phyloP scores from a whole-genome alignment of 768 basidiomycete genomes.

The Boletus vinaceobasis region DNA sequence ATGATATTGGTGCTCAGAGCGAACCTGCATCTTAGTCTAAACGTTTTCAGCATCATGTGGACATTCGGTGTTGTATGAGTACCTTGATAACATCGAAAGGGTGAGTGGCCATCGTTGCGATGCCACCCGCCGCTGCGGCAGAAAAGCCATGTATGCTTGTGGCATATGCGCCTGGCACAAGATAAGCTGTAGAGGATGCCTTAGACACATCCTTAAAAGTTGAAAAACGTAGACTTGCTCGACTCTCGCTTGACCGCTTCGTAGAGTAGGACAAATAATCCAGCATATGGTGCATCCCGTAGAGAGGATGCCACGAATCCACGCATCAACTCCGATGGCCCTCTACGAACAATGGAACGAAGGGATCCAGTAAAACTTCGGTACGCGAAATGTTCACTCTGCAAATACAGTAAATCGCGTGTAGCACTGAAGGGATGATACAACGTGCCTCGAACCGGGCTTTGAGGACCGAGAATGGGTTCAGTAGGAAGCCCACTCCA shows the following conservation, averaged over 20 bases:
- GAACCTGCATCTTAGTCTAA: constrained; percentile 90
- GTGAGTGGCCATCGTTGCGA: constrained; percentile 83
- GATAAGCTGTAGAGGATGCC: constrained; percentile 30
- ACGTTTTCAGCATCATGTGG: neutral
- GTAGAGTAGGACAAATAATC: constrained; percentile 84
- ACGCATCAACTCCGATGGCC: constrained; percentile 77
- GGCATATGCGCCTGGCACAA: constrained; percentile 44
- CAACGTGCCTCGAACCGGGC: constrained; percentile 80
- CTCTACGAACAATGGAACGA: constrained; percentile 57
- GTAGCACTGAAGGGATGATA: neutral
- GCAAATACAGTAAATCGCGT: constrained; percentile 5
- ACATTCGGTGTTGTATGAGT: neutral
- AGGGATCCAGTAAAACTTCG: constrained; percentile 58
- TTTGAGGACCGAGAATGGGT: constrained; percentile 89
- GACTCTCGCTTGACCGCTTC: constrained; percentile 79
- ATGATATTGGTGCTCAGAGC: constrained; percentile 71
- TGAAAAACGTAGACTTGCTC: constrained; percentile 39
- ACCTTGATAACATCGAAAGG: constrained; percentile 96
- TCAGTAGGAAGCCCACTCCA: constrained; percentile 77
- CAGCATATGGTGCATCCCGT: constrained; percentile 94
- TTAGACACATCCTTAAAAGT: constrained; percentile 5
- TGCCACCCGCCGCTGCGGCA: constrained; percentile 76
- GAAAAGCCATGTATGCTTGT: constrained; percentile 57
- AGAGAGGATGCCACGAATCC: constrained; percentile 85
- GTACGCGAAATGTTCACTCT: constrained; percentile 82